Conservation (phyloP, 768 basidiomycete genomes). For the Gyrodon lividus region DNA sequence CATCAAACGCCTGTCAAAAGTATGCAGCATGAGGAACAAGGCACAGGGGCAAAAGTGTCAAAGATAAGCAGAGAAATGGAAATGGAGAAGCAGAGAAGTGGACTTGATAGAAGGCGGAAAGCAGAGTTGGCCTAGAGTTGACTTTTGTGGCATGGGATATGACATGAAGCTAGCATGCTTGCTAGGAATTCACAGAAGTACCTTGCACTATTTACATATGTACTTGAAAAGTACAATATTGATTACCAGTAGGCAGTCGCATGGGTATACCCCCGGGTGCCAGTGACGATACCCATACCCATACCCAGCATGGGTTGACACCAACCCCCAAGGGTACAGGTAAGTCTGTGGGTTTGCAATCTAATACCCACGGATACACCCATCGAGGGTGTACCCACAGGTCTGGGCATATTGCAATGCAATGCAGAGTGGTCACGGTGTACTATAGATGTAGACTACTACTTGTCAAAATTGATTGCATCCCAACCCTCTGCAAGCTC, state of each 20-base stretch:
- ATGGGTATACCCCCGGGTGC: constrained; percentile 3
- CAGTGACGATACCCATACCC: neutral
- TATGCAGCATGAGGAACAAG: too few species aligned
- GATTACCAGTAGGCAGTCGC: neutral
- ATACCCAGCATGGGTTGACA: neutral
- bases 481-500: constrained; percentile 13
- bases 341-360: neutral
- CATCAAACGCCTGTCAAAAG: too few species aligned
- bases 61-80: too few species aligned
- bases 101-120: too few species aligned
- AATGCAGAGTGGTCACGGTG: neutral
- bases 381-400: neutral
- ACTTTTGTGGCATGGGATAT: too few species aligned
- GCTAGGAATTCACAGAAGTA: too few species aligned
- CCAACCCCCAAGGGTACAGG: neutral
- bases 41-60: too few species aligned
- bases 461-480: neutral
- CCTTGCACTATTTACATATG: too few species aligned
- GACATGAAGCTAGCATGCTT: too few species aligned
- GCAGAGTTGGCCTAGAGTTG: too few species aligned
- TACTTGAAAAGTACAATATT: too few species aligned
- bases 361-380: neutral
- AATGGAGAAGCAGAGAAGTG: too few species aligned
- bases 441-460: neutral
- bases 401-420: neutral